phyloP scores from a whole-genome alignment of 2,329 filamentous ascomycete genomes.

The Dothideomycetes sp. region DNA sequence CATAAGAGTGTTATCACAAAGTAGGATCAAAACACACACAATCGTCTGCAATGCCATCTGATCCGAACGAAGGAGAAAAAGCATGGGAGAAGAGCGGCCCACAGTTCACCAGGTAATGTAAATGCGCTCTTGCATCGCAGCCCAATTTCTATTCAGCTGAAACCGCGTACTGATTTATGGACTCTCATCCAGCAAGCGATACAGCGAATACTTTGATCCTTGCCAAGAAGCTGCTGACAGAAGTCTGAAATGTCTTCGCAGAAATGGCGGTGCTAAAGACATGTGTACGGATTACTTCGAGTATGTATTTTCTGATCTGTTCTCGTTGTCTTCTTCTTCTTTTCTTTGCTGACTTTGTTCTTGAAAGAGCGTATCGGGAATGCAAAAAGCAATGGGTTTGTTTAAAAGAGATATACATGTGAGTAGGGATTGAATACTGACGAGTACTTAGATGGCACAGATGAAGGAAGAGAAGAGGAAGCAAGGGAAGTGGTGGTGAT shows the following conservation, averaged over 20 bases:
- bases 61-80: constrained; percentile 18
- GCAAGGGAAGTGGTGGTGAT: constrained; percentile 25
- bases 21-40: no score
- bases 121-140: constrained; percentile 15
- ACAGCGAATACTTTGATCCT: constrained; percentile 87
- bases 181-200: constrained; percentile 56
- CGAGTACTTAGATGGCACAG: constrained; percentile 33
- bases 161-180: background rate
- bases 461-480: constrained; percentile 38
- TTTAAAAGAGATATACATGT: constrained; percentile 14
- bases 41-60: no score
- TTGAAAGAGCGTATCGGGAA: constrained; percentile 83
- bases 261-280: constrained; percentile 77
- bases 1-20: no score
- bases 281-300: constrained; percentile 96
- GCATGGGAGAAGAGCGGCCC: constrained; percentile 29
- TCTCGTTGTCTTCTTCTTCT: background rate
- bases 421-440: constrained; percentile 16
- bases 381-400: constrained; percentile 93
- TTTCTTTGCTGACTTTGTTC: background rate
- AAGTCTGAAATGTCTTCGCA: constrained; percentile 79
- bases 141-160: background rate
- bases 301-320: constrained; percentile 44
- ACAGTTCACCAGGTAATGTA: constrained; percentile 31
- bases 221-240: constrained; percentile 84